A percentile compares a stretch with the other conserved stretches of the same genome.
Conservation (phyloP, 768 basidiomycete genomes). For the Tylopilus sp. region DNA sequence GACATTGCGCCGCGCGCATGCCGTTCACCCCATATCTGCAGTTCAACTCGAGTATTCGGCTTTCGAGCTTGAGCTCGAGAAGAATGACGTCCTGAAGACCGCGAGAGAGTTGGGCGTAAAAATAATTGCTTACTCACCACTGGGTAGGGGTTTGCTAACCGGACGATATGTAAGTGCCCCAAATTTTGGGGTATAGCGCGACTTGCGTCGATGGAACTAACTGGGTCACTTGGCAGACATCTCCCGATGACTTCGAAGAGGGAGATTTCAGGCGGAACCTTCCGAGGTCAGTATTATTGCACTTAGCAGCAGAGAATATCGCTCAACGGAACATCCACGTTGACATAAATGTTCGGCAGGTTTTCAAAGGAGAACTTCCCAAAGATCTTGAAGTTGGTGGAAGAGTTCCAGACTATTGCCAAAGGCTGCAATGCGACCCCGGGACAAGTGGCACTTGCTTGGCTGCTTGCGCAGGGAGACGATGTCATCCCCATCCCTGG, state of each 20-base stretch:
- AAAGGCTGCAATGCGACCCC: slow-evolving; percentile 32
- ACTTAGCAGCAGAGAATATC: background rate
- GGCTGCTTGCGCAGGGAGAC: slow-evolving; percentile 36
- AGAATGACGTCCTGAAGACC: background rate
- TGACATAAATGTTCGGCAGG: slow-evolving; percentile 6
- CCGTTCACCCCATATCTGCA: slow-evolving; percentile 47
- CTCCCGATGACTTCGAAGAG: slow-evolving; percentile 30
- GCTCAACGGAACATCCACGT: too few relatives aligned
- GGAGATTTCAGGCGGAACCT: slow-evolving; percentile 23
- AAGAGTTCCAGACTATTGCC: slow-evolving; percentile 31
- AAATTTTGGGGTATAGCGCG: background rate
- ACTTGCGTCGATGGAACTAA: background rate
- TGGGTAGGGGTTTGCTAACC: slow-evolving; percentile 52
- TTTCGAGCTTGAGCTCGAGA: slow-evolving; percentile 43
- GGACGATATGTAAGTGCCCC: slow-evolving; percentile 37
- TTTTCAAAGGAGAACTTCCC: slow-evolving; percentile 31
- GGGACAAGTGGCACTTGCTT: slow-evolving; percentile 41
- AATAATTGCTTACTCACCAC: slow-evolving; percentile 49
- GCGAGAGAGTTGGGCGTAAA: slow-evolving; percentile 43
- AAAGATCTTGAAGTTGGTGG: slow-evolving; percentile 35
- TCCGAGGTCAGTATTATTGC: slow-evolving; percentile 25
- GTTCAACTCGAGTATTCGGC: slow-evolving; percentile 53
- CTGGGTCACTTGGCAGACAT: slow-evolving; percentile 20
- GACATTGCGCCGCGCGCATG: slow-evolving; percentile 48
- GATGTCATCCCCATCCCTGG: slow-evolving; percentile 40